Evolutionary conservation across 805 yeast species (phyloP), one percentile per base, ranked within the genome.

Genomic region (Danielia oregonensis): DNA sequence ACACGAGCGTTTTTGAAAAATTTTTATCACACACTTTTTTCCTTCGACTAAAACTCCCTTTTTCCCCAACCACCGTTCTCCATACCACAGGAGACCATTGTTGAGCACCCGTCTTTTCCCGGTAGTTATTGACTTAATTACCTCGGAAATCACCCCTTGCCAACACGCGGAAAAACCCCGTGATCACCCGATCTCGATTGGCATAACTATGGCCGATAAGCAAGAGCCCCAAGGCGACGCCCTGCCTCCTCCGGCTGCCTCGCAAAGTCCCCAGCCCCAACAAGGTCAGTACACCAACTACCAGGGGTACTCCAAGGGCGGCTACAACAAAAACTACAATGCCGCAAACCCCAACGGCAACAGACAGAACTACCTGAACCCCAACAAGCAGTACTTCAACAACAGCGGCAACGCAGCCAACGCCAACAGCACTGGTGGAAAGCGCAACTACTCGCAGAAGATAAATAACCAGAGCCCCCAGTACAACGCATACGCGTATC

Each of bases 341-440:
- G n/a, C n/a, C n/a, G n/a, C n/a, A n/a, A n/a, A n/a, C n/a, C n/a
- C 9, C 24, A 9, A 27, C 33, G 22, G 28, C 15, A 16, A 16
- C 21, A 16, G 27, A 12, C 33, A 23, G 13, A 30, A 30, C 32
- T 19, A 30, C 37, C 37, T 38, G 34, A 40, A 41, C 13, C 26
- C 24, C 34, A 25, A 14, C 37, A 36, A 28, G 40, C 41, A 35
- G 21, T 39, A 39, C 27, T 11, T 16, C n/a, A 29, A 21, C 13
- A 29, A 28, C 40, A 32, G 27, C 30, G 37, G 41, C 36, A 33
- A 42, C 42, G 54, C 44, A 36, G 42, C 44, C 43, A 35, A 31
- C 26, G 36, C 26, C 10, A 39, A 39, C 28, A 48, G 36, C 46
- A 47, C 35, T 37, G 37, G 18, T 40, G 47, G 32, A n/a, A 38